Conservation (phyloP, 108 stramenopile species). For the Cyclotella distinguenda region DNA sequence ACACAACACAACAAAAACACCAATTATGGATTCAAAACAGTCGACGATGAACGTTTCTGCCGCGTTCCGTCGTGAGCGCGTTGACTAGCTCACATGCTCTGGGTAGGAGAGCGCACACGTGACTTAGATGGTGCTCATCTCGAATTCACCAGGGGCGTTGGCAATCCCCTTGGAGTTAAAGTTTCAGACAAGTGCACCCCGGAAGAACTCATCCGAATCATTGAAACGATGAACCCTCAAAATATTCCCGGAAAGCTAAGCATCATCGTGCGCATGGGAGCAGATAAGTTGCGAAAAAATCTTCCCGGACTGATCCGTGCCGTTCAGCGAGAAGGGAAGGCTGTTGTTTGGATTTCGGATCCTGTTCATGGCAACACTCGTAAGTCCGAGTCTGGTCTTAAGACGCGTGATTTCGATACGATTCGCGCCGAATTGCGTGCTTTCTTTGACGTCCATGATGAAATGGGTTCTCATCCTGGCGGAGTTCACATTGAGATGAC, state of each 20-base stretch:
- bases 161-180: constrained; percentile 98
- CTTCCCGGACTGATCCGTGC: constrained; percentile 96
- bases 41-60: no score
- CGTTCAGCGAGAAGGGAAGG: constrained; percentile 93
- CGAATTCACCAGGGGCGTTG: constrained; percentile 96
- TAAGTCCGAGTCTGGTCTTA: constrained; percentile 91
- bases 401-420: constrained; percentile 95
- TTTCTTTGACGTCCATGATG: constrained; percentile 99
- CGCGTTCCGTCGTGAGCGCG: no score
- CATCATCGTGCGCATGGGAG: constrained; percentile 98
- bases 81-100: constrained; percentile 98
- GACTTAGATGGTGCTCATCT: constrained; percentile 97
- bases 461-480: constrained; percentile 96
- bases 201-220: constrained; percentile 88
- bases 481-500: constrained; percentile 98
- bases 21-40: constrained; percentile 82
- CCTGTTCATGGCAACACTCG: constrained; percentile 99
- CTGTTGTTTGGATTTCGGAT: constrained; percentile 95
- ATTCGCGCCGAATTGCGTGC: constrained; percentile 94
- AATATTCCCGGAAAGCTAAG: constrained; percentile 95
- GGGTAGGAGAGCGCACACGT: constrained; percentile 99
- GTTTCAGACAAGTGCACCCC: constrained; percentile 95
- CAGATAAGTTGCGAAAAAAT: constrained; percentile 91
- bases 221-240: constrained; percentile 94
- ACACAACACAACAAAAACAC: no score